Conservation (phyloP, 352 stramenopile genomes). For the Phytophthora sp. region DNA sequence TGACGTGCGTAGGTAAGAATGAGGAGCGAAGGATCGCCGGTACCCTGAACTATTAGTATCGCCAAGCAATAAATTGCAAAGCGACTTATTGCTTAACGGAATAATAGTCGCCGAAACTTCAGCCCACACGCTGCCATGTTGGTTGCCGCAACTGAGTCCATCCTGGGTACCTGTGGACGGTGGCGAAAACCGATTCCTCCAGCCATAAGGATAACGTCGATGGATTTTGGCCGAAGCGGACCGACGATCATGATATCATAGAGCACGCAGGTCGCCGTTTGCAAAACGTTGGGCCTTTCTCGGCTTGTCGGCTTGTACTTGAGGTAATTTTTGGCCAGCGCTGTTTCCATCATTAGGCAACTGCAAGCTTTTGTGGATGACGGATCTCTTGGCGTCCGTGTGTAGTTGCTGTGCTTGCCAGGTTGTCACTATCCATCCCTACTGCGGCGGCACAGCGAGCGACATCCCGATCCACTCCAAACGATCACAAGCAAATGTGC, state of each 20-base stretch:
- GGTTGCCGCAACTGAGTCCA: slow-evolving; percentile 10
- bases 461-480: slow-evolving; percentile 14
- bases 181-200: slow-evolving; percentile 8
- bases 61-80: too few species aligned
- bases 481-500: slow-evolving; percentile 20
- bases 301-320: slow-evolving; percentile 3
- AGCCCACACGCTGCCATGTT: slow-evolving; percentile 8
- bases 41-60: too few species aligned
- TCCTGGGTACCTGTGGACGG: background rate
- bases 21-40: slow-evolving; percentile 15
- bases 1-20: slow-evolving; percentile 22
- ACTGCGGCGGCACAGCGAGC: slow-evolving; percentile 1
- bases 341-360: slow-evolving; percentile 26
- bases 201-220: background rate
- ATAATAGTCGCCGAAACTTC: background rate
- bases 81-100: slow-evolving; percentile 22
- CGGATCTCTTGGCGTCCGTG: slow-evolving; percentile 6
- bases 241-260: slow-evolving; percentile 13
- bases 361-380: slow-evolving; percentile 10
- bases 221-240: background rate
- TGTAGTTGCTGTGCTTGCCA: background rate
- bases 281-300: slow-evolving; percentile 15
- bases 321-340: background rate
- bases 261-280: slow-evolving; percentile 6
- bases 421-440: slow-evolving; percentile 1